Conservation (phyloP, 2,329 filamentous ascomycete genomes). For the Chrysoporthe puriensis region DNA sequence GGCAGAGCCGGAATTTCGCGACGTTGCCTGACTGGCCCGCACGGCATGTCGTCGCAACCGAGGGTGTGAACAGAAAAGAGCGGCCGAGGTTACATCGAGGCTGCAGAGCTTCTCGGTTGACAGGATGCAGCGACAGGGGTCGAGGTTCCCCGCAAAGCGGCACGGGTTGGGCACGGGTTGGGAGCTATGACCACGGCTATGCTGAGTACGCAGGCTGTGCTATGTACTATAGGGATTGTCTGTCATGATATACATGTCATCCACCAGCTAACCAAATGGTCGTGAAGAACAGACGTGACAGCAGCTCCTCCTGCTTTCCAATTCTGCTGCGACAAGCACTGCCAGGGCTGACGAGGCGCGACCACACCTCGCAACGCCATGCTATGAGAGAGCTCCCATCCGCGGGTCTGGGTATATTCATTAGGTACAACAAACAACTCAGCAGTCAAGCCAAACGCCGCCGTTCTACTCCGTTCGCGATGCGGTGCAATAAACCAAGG, state of each 20-base stretch:
- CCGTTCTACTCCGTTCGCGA: slow-evolving; percentile 5
- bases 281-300: not conserved
- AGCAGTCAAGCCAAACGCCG: slow-evolving; percentile 3
- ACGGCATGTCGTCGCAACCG: not conserved
- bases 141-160: slow-evolving; percentile 5
- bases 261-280: too few species aligned
- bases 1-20: not conserved
- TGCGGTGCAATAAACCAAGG: not conserved
- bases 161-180: not conserved
- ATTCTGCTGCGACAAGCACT: too few species aligned
- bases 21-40: not conserved
- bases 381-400: slow-evolving; percentile 12
- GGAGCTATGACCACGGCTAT: slow-evolving; percentile 1
- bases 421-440: not conserved
- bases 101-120: not conserved
- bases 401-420: slow-evolving; percentile 15
- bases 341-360: too few species aligned
- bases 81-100: not conserved
- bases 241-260: too few species aligned
- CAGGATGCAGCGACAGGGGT: slow-evolving; percentile 12
- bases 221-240: too few species aligned
- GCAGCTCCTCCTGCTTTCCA: not conserved
- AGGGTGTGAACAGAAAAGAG: not conserved
- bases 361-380: not conserved
- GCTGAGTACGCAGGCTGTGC: not conserved